Evolutionary conservation across 1,139 yeast genomes (phyloP).

Genomic region (Torulaspora pretoriensis): DNA sequence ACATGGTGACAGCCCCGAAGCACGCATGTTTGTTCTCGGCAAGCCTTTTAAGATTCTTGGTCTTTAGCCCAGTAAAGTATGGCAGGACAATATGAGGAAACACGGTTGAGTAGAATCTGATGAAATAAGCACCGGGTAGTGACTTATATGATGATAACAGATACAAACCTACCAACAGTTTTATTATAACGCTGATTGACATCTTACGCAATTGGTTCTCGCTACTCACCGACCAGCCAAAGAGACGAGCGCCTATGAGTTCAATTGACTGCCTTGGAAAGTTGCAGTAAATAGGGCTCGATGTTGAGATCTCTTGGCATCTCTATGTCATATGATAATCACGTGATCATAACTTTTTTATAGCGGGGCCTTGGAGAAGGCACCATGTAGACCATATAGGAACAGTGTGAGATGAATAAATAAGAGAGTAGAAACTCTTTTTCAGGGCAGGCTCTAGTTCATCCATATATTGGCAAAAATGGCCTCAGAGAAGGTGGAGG

Average conservation of each 20-base stretch:
- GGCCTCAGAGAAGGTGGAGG: constrained; percentile 6
- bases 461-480: not conserved
- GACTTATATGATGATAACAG: constrained; percentile 47
- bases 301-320: not conserved
- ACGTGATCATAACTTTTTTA: not conserved
- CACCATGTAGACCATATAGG: not conserved
- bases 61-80: constrained; percentile 23
- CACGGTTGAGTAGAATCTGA: constrained; percentile 55
- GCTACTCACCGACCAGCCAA: not conserved
- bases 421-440: too few species aligned
- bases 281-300: too few species aligned
- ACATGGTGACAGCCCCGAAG: constrained; percentile 45
- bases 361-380: not conserved
- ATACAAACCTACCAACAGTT: constrained; percentile 16
- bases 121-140: constrained; percentile 62
- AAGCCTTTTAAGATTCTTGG: constrained; percentile 24
- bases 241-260: too few species aligned
- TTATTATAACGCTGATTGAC: not conserved
- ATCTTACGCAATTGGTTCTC: not conserved
- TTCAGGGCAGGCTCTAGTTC: not conserved
- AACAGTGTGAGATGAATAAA: too few species aligned
- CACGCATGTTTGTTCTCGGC: constrained; percentile 24
- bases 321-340: not conserved
- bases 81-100: constrained; percentile 43
- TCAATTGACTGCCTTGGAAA: too few species aligned